These are phyloP conservation scores for Chlamydomonas sphaeroides DNA, from an alignment of 139 green algal genomes.

Conservation along the genomic window DNA sequence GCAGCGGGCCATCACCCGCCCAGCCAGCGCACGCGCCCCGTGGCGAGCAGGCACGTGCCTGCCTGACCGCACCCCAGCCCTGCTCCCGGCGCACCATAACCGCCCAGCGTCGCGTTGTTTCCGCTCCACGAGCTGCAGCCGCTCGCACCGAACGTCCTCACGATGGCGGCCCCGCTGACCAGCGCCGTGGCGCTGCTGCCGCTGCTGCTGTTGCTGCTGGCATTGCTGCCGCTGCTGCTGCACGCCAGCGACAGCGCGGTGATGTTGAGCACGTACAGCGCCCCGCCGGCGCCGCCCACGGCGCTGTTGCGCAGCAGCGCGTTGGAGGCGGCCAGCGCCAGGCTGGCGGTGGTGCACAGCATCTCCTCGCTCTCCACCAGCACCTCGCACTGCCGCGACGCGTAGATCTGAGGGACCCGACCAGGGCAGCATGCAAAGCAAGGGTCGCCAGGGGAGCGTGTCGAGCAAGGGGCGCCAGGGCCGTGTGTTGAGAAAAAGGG, in stretches of 20 bases:
- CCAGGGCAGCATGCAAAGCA: no score
- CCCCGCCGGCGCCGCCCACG: constrained; percentile 12
- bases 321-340: not conserved
- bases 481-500: not conserved
- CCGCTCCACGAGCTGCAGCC: no score
- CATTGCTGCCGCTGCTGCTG: not conserved
- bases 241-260: not conserved
- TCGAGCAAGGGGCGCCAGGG: not conserved
- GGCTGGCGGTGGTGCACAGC: not conserved
- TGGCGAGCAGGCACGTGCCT: no score
- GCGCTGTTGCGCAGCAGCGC: not conserved
- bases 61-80: no score
- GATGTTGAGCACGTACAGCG: constrained; percentile 6
- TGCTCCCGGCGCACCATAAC: no score
- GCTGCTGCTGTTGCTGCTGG: not conserved
- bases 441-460: not conserved
- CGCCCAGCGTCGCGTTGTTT: not conserved
- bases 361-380: not conserved
- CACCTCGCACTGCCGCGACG: constrained; percentile 4
- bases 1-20: no score
- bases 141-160: no score
- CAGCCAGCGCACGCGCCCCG: no score
- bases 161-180: no score
- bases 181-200: no score
- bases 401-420: constrained; percentile 1